Base-by-base conservation (phyloP, 108 stramenopile species). In the Nannochloropsis gaditana region DNA sequence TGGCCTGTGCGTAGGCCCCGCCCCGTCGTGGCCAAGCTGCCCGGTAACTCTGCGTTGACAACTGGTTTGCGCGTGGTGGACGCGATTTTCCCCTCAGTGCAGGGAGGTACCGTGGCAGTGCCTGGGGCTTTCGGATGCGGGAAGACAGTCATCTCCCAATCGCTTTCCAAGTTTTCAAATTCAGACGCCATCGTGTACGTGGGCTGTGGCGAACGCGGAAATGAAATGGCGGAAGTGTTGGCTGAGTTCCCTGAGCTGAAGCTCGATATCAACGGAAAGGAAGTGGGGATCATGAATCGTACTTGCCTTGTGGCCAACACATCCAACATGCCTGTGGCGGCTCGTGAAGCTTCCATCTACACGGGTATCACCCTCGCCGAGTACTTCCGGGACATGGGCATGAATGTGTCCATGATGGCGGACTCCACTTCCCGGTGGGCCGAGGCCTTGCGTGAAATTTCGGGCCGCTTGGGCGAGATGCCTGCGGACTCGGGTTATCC, bases 241-340 rank as follows among this genome's bases (percentile, higher is more conserved):
- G 94, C 95, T 88, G 99, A 99, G 92, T 99, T 99, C 94, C 99
- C 99, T 81, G 98, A 99, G 93, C 95, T 99, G 73, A 99, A 96
- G 85, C 96, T 97, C 95, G 92, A 93, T 41, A 86, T 90, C 42
- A 91, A 92, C 80, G 96, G 96, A 45, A 89, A 92, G 84, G 96
- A 98, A 91, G 97, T 98, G 83, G 97, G 96, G 82, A 98, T 99
- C 93, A 99, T 99, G 99, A 95, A 98, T 93, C 97, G 99, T 84
- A 99, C 99, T n/a, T 94, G 95, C 44, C 93, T 99, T 79, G 98
- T 99, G 85, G 99, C 99, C 87, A 99, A 99, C 92, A 99, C 99
- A 43, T 98, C 98, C 84, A 99, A 99, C 96, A 99, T 99, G 99
- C 99, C 99, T 84, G 99, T 99, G 90, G 99, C 99, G 82, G 99